Percentiles rank a stretch among this genome's conserved stretches.
phyloP scores from a whole-genome alignment of 495 filamentous ascomycete species.

The Annulohypoxylon nitens region DNA sequence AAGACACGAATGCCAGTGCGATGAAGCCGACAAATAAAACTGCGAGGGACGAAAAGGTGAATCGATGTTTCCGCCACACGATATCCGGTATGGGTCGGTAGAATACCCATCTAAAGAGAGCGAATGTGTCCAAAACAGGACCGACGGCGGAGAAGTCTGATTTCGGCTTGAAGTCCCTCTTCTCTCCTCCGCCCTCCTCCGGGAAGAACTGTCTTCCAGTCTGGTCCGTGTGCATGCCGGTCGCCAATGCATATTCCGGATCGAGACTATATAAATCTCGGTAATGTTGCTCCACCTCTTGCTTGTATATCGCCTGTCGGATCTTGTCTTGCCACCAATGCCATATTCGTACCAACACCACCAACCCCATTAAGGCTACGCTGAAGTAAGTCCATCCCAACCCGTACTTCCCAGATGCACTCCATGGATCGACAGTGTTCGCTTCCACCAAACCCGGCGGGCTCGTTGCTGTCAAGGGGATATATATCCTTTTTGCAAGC shows the following conservation, averaged over 20 bases:
- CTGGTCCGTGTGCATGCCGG: conserved; percentile 73
- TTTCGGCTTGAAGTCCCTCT: conserved; percentile 69
- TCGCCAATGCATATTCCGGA: conserved; percentile 75
- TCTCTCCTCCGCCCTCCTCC: conserved; percentile 61
- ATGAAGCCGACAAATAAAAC: conserved; percentile 73
- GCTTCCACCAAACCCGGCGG: conserved; percentile 79
- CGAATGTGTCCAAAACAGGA: conserved; percentile 79
- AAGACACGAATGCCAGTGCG: conserved; percentile 75
- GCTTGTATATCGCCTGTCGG: conserved; percentile 83
- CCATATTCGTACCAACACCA: conserved; percentile 77
- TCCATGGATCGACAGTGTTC: conserved; percentile 82
- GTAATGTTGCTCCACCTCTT: conserved; percentile 72
- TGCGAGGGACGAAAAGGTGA: conserved; percentile 81
- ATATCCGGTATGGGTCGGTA: conserved; percentile 83
- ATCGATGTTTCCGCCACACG: conserved; percentile 69
- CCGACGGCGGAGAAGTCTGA: conserved; percentile 76
- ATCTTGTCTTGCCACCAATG: conserved; percentile 91
- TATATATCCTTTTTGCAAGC: conserved; percentile 79
- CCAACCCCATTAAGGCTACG: conserved; percentile 73
- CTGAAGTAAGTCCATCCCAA: conserved; percentile 89
- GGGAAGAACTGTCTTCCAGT: conserved; percentile 81
- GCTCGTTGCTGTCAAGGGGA: conserved; percentile 76
- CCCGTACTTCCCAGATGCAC: conserved; percentile 85
- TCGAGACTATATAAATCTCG: conserved; percentile 64
- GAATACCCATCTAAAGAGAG: conserved; percentile 84